Evolutionary conservation across 2,329 filamentous ascomycete genomes (phyloP).

Genomic region (Colletotrichum tabaci): DNA sequence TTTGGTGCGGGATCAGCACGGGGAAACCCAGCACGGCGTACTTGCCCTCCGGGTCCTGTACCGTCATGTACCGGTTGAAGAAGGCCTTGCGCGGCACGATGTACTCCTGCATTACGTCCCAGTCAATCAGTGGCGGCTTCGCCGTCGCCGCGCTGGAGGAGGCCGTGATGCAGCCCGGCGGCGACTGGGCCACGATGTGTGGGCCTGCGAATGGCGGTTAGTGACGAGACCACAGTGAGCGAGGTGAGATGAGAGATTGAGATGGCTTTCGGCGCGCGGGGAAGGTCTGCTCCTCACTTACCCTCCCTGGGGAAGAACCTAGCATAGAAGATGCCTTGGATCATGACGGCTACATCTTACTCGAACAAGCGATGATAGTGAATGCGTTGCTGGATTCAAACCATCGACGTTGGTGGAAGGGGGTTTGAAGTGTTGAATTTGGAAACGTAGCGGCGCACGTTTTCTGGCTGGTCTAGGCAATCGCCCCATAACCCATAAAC

Average conservation of each 20-base stretch:
- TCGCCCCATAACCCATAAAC: conserved; percentile 23
- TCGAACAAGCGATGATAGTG: background rate
- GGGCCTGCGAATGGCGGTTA: conserved; percentile 62
- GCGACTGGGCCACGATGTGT: conserved; percentile 74
- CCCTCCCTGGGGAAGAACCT: conserved; percentile 78
- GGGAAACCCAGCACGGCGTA: conserved; percentile 90
- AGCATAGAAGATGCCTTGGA: conserved; percentile 80
- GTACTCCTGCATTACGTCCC: conserved; percentile 89
- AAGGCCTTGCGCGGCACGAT: conserved; percentile 96
- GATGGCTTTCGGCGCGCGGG: background rate
- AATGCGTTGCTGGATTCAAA: background rate
- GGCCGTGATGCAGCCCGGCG: conserved; percentile 73
- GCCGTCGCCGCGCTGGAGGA: conserved; percentile 55
- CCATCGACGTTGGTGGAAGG: background rate
- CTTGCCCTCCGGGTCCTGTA: conserved; percentile 78
- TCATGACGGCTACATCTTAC: conserved; percentile 62
- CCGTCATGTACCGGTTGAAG: conserved; percentile 90
- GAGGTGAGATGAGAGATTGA: conserved; percentile 4
- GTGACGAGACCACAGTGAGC: background rate
- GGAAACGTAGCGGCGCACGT: conserved; percentile 6
- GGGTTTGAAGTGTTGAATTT: background rate
- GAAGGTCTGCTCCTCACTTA: conserved; percentile 47
- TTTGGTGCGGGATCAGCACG: conserved; percentile 85
- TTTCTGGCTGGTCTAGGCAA: conserved; percentile 8
- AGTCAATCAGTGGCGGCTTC: conserved; percentile 82